Base-by-base conservation (phyloP, 1,284 basidiomycete species). In the Cryptococcus jaspeensis region DNA sequence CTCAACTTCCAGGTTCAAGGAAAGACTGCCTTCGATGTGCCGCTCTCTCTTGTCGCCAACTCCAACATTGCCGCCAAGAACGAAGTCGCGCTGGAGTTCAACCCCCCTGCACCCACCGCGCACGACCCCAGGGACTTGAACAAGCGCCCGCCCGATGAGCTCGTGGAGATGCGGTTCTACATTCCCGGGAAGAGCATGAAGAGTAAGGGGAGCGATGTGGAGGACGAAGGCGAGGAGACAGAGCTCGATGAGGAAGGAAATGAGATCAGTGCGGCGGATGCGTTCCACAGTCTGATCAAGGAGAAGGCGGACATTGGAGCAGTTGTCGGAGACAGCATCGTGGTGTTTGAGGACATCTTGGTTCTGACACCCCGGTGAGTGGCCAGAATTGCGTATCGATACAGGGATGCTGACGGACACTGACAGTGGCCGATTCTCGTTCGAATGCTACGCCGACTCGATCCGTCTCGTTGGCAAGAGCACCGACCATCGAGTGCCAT, bases 401-500 rank as follows among this genome's bases (percentile, higher is more conserved):
- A 20, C 12, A n/a, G 11, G 16, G 13, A 28, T 42, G 36, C 28
- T n/a, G 37, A 38, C 8, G 36, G 23, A 7, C n/a, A 39, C 22
- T 6, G 35, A 4, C 64, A 81, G 93, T 82, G 95, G 95, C 55
- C 87, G 93, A 58, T 98, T 95, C 78, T 94, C 98, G 68, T 88
- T 99, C 76, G 96, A 99, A 79, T 94, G 99, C 87, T 98, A 92
- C 82, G 86, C 87, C 41, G 89, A 92, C 47, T 98, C 95, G 79
- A 78, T 99, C 69, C 87, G 96, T 42, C 80, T 99, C 35, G 88
- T 94, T 41, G 96, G 96, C 59, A 98, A 98, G 80, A 97, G 92
- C 2, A 99, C 99, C 79, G 96, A 99, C 79, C 99, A 99, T 84
- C 96, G 97, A 79, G 91, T 99, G 57, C 83, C 92, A 28, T 98